These are phyloP conservation scores for Penicillium italicum DNA, from an alignment of 2,329 filamentous ascomycete genomes.

Conservation along the genomic window DNA sequence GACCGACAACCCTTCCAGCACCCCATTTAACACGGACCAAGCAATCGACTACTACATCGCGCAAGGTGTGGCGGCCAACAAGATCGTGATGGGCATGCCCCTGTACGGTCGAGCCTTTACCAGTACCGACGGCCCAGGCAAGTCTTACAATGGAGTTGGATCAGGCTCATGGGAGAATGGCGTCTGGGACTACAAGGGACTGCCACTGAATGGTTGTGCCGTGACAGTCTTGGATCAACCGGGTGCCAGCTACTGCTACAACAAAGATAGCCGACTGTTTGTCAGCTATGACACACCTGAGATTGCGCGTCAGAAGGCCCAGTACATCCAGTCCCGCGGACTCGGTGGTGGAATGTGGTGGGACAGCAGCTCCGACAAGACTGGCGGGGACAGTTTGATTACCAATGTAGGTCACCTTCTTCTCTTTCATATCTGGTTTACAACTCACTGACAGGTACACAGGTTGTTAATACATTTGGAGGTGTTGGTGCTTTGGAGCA, in stretches of 20 bases:
- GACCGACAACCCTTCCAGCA: constrained; percentile 55
- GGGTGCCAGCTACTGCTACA: constrained; percentile 71
- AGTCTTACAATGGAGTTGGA: constrained; percentile 63
- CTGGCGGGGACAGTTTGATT: constrained; percentile 64
- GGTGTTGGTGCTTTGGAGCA: constrained; percentile 43
- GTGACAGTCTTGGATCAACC: constrained; percentile 60
- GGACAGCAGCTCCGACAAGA: constrained; percentile 78
- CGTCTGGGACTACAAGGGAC: constrained; percentile 81
- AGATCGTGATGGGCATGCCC: constrained; percentile 87
- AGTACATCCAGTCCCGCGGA: constrained; percentile 62
- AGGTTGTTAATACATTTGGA: constrained; percentile 36
- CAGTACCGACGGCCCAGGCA: constrained; percentile 70
- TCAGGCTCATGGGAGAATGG: constrained; percentile 81
- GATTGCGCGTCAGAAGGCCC: constrained; percentile 66
- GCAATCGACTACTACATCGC: constrained; percentile 68
- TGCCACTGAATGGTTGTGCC: constrained; percentile 65
- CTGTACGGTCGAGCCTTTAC: constrained; percentile 86
- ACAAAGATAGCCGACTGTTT: constrained; percentile 57
- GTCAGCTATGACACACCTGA: constrained; percentile 72
- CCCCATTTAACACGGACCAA: constrained; percentile 71
- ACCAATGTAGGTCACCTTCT: constrained; percentile 40
- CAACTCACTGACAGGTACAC: background rate
- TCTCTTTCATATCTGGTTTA: background rate
- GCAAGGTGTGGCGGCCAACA: constrained; percentile 61
- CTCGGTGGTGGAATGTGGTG: constrained; percentile 97